These are phyloP conservation scores for Zasmidium cellare DNA, from an alignment of 2,329 filamentous ascomycete genomes.

Conservation along the genomic window DNA sequence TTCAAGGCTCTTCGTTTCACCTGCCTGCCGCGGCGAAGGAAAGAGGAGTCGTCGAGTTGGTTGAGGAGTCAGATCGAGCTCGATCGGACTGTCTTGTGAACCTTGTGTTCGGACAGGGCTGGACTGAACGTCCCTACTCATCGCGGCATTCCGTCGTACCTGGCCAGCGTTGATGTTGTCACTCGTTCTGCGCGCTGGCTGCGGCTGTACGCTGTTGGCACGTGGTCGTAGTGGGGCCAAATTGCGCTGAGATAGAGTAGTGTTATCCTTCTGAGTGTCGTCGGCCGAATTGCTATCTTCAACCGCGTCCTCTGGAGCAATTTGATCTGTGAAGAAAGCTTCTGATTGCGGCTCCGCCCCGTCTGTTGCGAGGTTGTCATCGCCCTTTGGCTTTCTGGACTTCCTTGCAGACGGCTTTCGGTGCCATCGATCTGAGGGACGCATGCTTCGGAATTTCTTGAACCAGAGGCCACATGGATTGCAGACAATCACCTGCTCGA, in stretches of 20 bases:
- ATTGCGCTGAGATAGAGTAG: not conserved
- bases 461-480: slow-evolving; percentile 98
- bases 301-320: slow-evolving; percentile 25
- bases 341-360: slow-evolving; percentile 33
- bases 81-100: slow-evolving; percentile 48
- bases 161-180: slow-evolving; percentile 32
- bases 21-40: slow-evolving; percentile 70
- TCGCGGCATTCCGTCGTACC: slow-evolving; percentile 35
- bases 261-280: slow-evolving; percentile 3
- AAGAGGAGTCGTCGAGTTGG: slow-evolving; percentile 73
- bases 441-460: slow-evolving; percentile 80
- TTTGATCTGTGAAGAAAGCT: slow-evolving; percentile 32
- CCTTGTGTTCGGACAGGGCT: slow-evolving; percentile 58
- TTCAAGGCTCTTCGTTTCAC: slow-evolving; percentile 60
- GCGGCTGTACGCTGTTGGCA: slow-evolving; percentile 50
- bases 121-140: slow-evolving; percentile 60
- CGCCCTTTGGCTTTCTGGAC: slow-evolving; percentile 29
- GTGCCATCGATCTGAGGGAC: slow-evolving; percentile 82
- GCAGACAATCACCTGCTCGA: slow-evolving; percentile 75
- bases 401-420: slow-evolving; percentile 26
- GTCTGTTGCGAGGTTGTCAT: slow-evolving; percentile 27
- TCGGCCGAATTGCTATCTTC: slow-evolving; percentile 10
- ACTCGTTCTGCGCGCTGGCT: slow-evolving; percentile 19
- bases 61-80: slow-evolving; percentile 57
- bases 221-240: slow-evolving; percentile 37